Conservation (phyloP, 805 yeast species). For the Kazachstania kunashirensis region DNA sequence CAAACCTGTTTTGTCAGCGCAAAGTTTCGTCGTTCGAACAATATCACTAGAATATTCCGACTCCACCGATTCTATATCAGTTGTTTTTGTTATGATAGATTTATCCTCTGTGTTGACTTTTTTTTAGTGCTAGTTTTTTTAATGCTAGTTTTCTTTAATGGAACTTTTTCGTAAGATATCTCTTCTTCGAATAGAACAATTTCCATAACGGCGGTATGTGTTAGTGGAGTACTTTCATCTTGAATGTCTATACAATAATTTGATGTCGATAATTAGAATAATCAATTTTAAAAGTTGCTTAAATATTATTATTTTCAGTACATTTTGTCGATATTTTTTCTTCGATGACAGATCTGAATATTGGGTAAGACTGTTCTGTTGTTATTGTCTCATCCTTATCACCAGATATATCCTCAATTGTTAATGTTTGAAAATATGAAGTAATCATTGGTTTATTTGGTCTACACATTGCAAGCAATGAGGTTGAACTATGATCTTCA, state of each 20-base stretch:
- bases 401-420: background rate
- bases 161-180: conserved; percentile 1
- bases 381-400: background rate
- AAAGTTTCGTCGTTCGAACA: background rate
- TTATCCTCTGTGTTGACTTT: too few relatives aligned
- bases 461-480: background rate
- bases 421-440: background rate
- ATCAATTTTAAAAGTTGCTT: background rate
- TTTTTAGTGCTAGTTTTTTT: background rate
- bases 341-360: background rate
- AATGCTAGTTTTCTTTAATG: background rate
- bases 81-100: background rate
- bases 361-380: conserved; percentile 1
- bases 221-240: background rate
- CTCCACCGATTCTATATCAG: background rate
- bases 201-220: conserved; percentile 2
- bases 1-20: conserved; percentile 2
- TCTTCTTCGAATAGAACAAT: conserved; percentile 4
- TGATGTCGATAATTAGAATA: background rate
- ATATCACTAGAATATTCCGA: background rate
- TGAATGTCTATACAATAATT: background rate
- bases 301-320: conserved; percentile 1
- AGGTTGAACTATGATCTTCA: background rate
- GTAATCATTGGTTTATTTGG: background rate
- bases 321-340: background rate